phyloP scores from a whole-genome alignment of 805 yeast genomes.

The Diddensiella transvaalensis region DNA sequence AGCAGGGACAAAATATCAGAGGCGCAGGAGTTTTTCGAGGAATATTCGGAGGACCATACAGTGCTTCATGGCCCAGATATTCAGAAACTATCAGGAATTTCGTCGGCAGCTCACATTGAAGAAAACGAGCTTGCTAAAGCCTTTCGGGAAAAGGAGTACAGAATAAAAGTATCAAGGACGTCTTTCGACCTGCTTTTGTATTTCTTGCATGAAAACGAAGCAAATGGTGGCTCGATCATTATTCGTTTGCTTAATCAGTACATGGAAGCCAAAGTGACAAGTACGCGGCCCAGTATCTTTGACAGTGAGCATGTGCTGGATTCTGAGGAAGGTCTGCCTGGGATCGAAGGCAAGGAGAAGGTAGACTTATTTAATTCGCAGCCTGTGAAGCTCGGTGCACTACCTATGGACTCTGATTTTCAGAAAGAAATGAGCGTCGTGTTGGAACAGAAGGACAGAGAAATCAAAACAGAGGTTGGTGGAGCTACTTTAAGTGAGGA shows the following conservation, averaged over 20 bases:
- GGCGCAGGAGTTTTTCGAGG: conserved; percentile 76
- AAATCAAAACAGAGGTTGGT: conserved; percentile 32
- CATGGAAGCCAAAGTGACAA: conserved; percentile 43
- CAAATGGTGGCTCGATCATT: conserved; percentile 83
- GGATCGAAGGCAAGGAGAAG: conserved; percentile 36
- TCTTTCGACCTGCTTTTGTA: conserved; percentile 79
- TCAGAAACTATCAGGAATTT: conserved; percentile 64
- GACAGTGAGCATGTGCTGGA: conserved; percentile 39
- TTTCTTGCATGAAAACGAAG: conserved; percentile 87
- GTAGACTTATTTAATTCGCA: conserved; percentile 63
- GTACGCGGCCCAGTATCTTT: conserved; percentile 34
- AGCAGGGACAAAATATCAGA: conserved; percentile 49
- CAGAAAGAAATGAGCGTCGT: conserved; percentile 81
- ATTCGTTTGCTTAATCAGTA: conserved; percentile 84
- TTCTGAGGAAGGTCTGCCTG: conserved; percentile 41
- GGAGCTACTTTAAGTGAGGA: conserved; percentile 56
- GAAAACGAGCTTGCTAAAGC: conserved; percentile 80
- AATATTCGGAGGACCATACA: conserved; percentile 67
- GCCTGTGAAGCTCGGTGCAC: conserved; percentile 73
- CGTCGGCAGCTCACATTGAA: conserved; percentile 72
- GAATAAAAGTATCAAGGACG: conserved; percentile 73
- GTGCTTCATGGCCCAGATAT: conserved; percentile 77
- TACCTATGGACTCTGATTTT: conserved; percentile 84
- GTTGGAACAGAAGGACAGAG: conserved; percentile 64
- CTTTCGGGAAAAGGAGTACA: conserved; percentile 69